A percentile compares a stretch with the other conserved stretches of the same genome.
Evolutionary conservation across 495 filamentous ascomycete genomes (phyloP).

Genomic region (Tuber indicum): DNA sequence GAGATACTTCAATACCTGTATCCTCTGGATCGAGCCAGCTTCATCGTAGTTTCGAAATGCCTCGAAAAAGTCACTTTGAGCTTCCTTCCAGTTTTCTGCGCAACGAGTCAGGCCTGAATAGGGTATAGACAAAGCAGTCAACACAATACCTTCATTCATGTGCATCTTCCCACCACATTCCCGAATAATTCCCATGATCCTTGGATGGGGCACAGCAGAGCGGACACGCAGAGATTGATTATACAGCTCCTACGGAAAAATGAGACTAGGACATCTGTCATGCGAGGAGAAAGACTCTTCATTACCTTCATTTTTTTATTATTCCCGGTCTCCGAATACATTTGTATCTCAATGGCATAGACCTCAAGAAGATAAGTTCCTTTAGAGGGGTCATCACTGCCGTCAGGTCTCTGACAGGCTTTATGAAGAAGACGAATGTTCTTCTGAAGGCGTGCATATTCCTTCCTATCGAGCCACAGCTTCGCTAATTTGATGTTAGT

Average conservation of each 20-base stretch:
- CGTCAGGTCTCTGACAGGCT: slow-evolving; percentile 82
- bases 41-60: slow-evolving; percentile 99
- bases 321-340: slow-evolving; percentile 94
- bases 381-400: slow-evolving; percentile 87
- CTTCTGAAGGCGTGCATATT: slow-evolving; percentile 71
- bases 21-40: slow-evolving; percentile 88
- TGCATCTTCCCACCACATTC: slow-evolving; percentile 99
- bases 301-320: slow-evolving; percentile 86
- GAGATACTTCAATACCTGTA: slow-evolving; percentile 95
- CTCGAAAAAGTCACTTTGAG: slow-evolving; percentile 96
- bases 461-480: slow-evolving; percentile 81
- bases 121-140: neutral
- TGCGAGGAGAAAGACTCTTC: neutral
- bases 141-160: slow-evolving; percentile 70
- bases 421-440: slow-evolving; percentile 85
- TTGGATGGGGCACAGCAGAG: slow-evolving; percentile 93
- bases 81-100: slow-evolving; percentile 90
- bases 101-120: neutral
- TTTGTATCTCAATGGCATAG: slow-evolving; percentile 95
- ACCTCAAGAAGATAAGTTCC: slow-evolving; percentile 94
- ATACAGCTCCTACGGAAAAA: slow-evolving; percentile 58
- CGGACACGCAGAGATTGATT: slow-evolving; percentile 81
- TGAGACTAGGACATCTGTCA: slow-evolving; percentile 8
- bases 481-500: slow-evolving; percentile 95
- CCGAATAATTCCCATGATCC: slow-evolving; percentile 97